Base-by-base conservation (phyloP, 164 flowering plant genomes). In the Umbellularia californica region DNA sequence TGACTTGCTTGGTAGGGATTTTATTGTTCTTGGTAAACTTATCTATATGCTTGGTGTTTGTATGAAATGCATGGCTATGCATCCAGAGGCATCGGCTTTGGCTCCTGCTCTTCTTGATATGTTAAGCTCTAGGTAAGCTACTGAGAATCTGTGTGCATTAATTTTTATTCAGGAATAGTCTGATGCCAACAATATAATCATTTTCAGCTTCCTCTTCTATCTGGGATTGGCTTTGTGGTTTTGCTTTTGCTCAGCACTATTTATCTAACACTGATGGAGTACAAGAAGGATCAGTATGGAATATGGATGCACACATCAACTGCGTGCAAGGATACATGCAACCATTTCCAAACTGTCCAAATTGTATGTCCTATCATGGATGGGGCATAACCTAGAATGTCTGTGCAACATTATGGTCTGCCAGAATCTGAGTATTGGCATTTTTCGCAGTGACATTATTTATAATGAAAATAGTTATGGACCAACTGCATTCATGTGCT, bases 81-180 rank as follows among this genome's bases (percentile, higher is more conserved):
- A 95, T 84, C 98, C 99, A 2, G 99, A 95, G 81, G 98, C 98
- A 72, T 87, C 96, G 68, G 91, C 89, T 58, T 81, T 95, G 82
- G 97, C 94, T 77, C 80, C 90, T 51, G 82, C 90, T 23, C 89
- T 95, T 74, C 83, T 95, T 71, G 97, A 93, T 80, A 83, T 95
- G 92, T 78, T 95, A 73, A 87, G 91, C 77, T 83, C 90, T 72
- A 93, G 97, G 99, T 95, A 88, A 25, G 12, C 20, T 9, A 67
- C 30, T 1, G 6, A 28, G 67, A 64, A 20, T 64, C 27, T 24
- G 24, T 30, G 33, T 15, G 19, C 47, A 67, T 5, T 67, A 30
- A 67, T 28, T 15, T 20, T 67, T 67, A 28, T 30, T 64, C 7
- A 20, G 20, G 28, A 35, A 5, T 25, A 3, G 9, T 5, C 60